phyloP scores from a whole-genome alignment of 2,329 filamentous ascomycete genomes.

The Coniochaeta prunicola region DNA sequence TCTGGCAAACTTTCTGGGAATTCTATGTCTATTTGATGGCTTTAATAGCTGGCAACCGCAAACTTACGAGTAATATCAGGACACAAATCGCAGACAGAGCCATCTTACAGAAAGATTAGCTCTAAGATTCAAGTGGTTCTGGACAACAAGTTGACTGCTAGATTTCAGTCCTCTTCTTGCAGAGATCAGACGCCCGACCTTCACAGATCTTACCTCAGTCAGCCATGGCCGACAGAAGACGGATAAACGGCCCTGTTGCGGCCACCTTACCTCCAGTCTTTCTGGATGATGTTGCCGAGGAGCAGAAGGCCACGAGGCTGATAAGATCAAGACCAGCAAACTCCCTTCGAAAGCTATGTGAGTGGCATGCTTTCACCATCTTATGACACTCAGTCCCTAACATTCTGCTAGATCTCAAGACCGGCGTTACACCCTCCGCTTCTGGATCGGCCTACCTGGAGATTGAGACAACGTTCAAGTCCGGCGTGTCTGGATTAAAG shows the following conservation, averaged over 20 bases:
- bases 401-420: constrained; percentile 64
- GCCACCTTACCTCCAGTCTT: constrained; percentile 68
- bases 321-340: constrained; percentile 54
- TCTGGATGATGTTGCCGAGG: constrained; percentile 32
- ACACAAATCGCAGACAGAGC: background rate
- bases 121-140: background rate
- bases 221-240: constrained; percentile 73
- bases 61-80: background rate
- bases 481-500: constrained; percentile 59
- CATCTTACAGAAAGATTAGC: background rate
- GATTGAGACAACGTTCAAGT: constrained; percentile 40
- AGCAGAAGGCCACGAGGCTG: constrained; percentile 32
- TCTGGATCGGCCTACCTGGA: constrained; percentile 88
- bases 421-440: constrained; percentile 85
- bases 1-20: background rate
- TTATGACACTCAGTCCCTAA: constrained; percentile 4
- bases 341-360: constrained; percentile 81
- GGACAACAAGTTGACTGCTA: background rate
- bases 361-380: constrained; percentile 21
- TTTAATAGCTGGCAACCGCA: background rate
- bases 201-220: background rate
- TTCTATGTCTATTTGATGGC: background rate
- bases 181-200: background rate
- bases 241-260: constrained; percentile 81
- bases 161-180: background rate